Percentiles rank a stretch among this genome's conserved stretches.
phyloP scores from a whole-genome alignment of 352 stramenopile species.

The Thraustochytrium sp. region DNA sequence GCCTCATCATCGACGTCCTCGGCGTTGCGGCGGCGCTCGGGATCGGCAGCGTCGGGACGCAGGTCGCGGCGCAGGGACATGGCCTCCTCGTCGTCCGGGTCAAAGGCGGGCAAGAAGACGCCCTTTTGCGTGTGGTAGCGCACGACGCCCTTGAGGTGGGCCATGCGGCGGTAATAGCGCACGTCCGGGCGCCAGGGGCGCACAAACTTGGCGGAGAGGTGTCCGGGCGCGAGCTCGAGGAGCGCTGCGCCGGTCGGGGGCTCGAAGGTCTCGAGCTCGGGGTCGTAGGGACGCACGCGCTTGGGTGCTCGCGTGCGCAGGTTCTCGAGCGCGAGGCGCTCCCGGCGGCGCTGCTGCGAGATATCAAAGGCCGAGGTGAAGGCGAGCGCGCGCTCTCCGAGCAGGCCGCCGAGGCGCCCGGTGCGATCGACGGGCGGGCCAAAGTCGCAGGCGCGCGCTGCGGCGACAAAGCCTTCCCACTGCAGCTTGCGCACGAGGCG shows the following conservation, averaged over 20 bases:
- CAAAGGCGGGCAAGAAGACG: neutral
- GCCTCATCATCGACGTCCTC: neutral
- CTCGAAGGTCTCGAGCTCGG: neutral
- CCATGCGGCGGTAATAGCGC: neutral
- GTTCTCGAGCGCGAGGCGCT: neutral
- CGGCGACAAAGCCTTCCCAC: neutral
- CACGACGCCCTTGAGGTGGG: slow-evolving; percentile 6
- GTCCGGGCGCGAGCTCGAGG: neutral
- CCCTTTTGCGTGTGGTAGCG: neutral
- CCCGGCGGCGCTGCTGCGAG: neutral
- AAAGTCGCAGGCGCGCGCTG: neutral
- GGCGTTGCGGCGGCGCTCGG: neutral
- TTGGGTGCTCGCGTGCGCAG: neutral
- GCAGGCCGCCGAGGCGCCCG: neutral
- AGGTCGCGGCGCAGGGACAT: neutral
- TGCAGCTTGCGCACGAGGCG: slow-evolving; percentile 7
- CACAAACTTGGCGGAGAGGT: slow-evolving; percentile 1
- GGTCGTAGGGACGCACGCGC: neutral
- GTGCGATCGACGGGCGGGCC: neutral
- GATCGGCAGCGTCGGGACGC: neutral
- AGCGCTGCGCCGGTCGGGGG: neutral
- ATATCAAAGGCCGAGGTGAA: neutral
- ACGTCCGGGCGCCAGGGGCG: neutral
- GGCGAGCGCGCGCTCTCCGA: neutral
- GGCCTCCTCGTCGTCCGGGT: neutral